Conservation (phyloP, 331 rosid genomes). For the Quercus lobata region DNA sequence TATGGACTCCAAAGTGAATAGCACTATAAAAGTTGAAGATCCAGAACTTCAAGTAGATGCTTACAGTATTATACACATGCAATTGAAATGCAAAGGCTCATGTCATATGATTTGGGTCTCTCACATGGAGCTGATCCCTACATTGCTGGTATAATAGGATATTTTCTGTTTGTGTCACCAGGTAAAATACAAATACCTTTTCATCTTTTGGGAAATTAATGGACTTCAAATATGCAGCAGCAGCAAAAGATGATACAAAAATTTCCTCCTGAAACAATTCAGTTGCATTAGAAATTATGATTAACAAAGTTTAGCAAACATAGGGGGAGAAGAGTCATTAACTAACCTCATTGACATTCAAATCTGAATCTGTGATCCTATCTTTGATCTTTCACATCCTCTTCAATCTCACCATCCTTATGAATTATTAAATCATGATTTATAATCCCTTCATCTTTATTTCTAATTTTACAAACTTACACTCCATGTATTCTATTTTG, state of each 20-base stretch:
- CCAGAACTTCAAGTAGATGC: constrained; percentile 11
- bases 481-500: too few relatives aligned
- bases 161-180: constrained; percentile 2
- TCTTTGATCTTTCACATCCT: too few relatives aligned
- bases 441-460: too few relatives aligned
- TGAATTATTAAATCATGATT: too few relatives aligned
- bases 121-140: neutral
- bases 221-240: constrained; percentile 91
- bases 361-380: constrained; percentile 28
- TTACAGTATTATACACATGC: neutral
- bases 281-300: constrained; percentile 5
- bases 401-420: too few relatives aligned
- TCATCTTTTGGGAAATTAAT: constrained; percentile 87
- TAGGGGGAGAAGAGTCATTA: neutral
- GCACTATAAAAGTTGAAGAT: constrained; percentile 27
- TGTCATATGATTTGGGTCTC: constrained; percentile 1
- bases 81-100: neutral
- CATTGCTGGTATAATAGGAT: neutral
- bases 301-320: constrained; percentile 5
- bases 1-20: neutral
- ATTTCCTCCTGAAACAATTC: constrained; percentile 76
- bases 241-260: constrained; percentile 98
- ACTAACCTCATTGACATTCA: constrained; percentile 76
- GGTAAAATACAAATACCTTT: constrained; percentile 43
- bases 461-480: too few relatives aligned